These are phyloP conservation scores for Paramyrothecium roridum DNA, from an alignment of 2,329 filamentous ascomycete genomes.

Conservation along the genomic window DNA sequence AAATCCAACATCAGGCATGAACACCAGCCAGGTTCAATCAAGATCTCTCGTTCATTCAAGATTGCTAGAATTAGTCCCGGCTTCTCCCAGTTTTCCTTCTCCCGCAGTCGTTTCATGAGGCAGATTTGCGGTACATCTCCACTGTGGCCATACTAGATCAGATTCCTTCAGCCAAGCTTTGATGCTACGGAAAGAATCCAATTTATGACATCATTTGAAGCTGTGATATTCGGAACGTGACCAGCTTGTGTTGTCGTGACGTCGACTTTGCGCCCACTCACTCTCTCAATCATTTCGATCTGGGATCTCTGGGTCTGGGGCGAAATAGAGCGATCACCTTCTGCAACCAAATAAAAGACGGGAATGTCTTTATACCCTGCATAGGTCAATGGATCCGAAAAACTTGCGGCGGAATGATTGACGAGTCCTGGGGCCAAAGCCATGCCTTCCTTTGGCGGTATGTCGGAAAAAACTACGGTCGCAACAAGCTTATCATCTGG, in stretches of 20 bases:
- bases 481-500: slow-evolving; percentile 9
- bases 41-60: too few species aligned
- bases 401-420: slow-evolving; percentile 29
- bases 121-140: too few species aligned
- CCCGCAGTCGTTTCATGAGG: too few species aligned
- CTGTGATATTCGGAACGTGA: slow-evolving; percentile 26
- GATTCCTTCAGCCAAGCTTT: neutral
- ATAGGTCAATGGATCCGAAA: slow-evolving; percentile 29
- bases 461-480: slow-evolving; percentile 16
- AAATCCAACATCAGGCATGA: too few species aligned
- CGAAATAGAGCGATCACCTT: slow-evolving; percentile 25
- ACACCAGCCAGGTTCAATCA: too few species aligned
- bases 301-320: slow-evolving; percentile 23
- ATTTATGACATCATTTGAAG: slow-evolving; percentile 17
- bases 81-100: too few species aligned
- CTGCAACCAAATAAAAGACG: slow-evolving; percentile 34
- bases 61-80: too few species aligned
- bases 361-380: slow-evolving; percentile 36
- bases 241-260: slow-evolving; percentile 29
- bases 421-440: slow-evolving; percentile 1
- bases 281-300: slow-evolving; percentile 31
- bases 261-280: slow-evolving; percentile 32
- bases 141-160: too few species aligned
- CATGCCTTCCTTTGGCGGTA: slow-evolving; percentile 18
- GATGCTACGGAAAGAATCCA: slow-evolving; percentile 2